Base-by-base conservation (phyloP, 176 grass and related monocot species). In the Carex cristatella region DNA sequence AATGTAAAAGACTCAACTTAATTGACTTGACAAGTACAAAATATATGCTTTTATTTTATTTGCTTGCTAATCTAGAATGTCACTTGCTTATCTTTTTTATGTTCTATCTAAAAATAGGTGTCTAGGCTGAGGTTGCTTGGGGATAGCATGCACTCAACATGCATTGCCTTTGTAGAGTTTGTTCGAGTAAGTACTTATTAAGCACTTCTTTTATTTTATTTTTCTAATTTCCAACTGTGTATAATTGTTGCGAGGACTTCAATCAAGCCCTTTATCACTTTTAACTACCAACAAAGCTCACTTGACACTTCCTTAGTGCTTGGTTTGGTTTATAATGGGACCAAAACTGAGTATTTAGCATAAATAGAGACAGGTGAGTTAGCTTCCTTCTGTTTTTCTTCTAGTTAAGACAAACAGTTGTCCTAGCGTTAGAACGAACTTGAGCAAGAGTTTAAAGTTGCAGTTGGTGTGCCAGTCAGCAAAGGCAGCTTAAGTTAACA, bases 141-240 rank as follows among this genome's bases (percentile, higher is more conserved):
- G 69, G 95, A 98, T 87, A 93, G 87, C 74, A 85, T 94, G 67
- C 95, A 98, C 76, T 94, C 91, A 56, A 94, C 92, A 32, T 90
- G 91, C 80, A 98, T 98, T 90, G 95, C 92, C 18, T 98, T 98
- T 89, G 92, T 98, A 87, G 95, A 94, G 83, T 97, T 94, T 90
- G 86, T 83, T 90, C 89, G 88, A 65, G 95, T 98, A 86, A 97
- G 89, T 87, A 80, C 53, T 84, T 10, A 53, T 28, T 32, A 56
- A 56, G 19, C n/a, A 79, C 30, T 79, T 77, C 19, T 19, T 46
- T 57, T 27, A 14, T 85, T 44, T 71, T 73, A 18, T 63, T 35
- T 65, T 79, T 7, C 49, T 78, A 8, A 57, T 51, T 79, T 57
- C 6, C 27, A 79, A 56, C 33, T 78, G 16, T 18, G 13, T 18